Evolutionary conservation across 2,329 filamentous ascomycete species (phyloP), one percentile per base, ranked within the genome.

Genomic region (Neopestalotiopsis sp.): DNA sequence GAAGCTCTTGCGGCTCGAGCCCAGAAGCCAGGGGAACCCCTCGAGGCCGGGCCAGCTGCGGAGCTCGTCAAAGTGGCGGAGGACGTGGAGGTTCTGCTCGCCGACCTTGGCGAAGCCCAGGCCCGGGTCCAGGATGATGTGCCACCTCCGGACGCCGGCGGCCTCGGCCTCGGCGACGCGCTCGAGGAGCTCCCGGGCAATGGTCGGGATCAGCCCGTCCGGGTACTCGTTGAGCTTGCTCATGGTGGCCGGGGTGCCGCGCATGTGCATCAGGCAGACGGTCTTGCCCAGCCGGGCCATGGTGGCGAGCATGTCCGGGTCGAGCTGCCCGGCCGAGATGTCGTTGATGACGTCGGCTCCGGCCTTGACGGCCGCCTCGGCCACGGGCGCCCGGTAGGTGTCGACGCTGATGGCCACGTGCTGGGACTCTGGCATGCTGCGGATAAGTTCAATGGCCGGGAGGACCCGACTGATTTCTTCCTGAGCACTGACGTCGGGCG

Each of bases 291-390:
- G 86, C 4, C 87, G 84, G 0, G 93, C 95, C 71, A 95, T 91
- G 0, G 93, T 94, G 14, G 90, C 75, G 0, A 99, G 88, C 94
- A 99, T 98, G 0, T 87, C 86, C 0, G 88, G 82, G 78, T 98
- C 96, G 65, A 97, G 84, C 4, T 85, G 78, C 3, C 96, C 96
- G 1, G 92, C 94, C 0, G 94, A 97, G 45, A 99, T 91, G 79
- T 99, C 96, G 81, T 99, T 99, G 82, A 99, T 90, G 71, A 99
- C 92, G 78, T 98, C 91, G 6, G 95, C 95, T 65, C 96, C 96
- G 4, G 91, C 93, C 32, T 84, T 82, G 68, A 96, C 86, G 20
- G 94, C 93, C 24, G 89, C 89, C 74, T 91, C 88, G 2, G 95
- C 96, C 1, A 99, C 95, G 1, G 85, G 83, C 0, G 95, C 92